These are phyloP conservation scores for Phytopythium oedochilum DNA, from an alignment of 352 stramenopile genomes.

Conservation along the genomic window DNA sequence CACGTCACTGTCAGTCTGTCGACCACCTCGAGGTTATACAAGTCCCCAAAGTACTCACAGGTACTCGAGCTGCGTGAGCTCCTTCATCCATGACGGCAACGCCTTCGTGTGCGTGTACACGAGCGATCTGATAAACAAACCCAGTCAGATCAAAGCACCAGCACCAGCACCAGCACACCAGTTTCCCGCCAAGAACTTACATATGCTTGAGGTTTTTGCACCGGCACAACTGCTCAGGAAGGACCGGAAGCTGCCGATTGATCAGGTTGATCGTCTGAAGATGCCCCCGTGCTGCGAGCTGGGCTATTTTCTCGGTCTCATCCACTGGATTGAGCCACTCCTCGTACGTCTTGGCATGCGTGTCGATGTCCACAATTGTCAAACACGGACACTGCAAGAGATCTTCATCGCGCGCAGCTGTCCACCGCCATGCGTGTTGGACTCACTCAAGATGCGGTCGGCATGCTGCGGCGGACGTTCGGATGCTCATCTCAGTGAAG, in stretches of 20 bases:
- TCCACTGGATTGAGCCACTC: slow-evolving; percentile 21
- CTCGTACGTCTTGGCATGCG: slow-evolving; percentile 11
- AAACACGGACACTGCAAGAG: slow-evolving; percentile 32
- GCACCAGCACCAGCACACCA: too few species aligned
- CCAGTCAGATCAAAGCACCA: too few species aligned
- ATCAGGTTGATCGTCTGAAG: slow-evolving; percentile 22
- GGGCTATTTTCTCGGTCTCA: slow-evolving; percentile 14
- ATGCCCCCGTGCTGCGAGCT: slow-evolving; percentile 13
- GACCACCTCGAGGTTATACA: neutral
- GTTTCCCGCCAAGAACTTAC: slow-evolving; percentile 9
- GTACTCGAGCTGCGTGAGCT: slow-evolving; percentile 27
- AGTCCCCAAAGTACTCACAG: slow-evolving; percentile 16
- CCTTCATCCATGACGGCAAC: slow-evolving; percentile 29
- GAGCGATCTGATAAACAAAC: slow-evolving; percentile 25
- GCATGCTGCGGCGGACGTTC: slow-evolving; percentile 8
- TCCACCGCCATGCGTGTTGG: slow-evolving; percentile 17
- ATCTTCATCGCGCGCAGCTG: neutral
- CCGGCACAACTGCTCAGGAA: slow-evolving; percentile 14
- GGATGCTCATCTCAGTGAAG: slow-evolving; percentile 9
- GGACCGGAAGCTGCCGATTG: slow-evolving; percentile 16
- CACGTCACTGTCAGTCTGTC: neutral
- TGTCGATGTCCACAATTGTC: slow-evolving; percentile 20
- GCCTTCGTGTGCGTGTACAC: slow-evolving; percentile 31
- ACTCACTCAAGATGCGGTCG: slow-evolving; percentile 12
- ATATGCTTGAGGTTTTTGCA: slow-evolving; percentile 22